Percentiles rank a stretch among this genome's conserved stretches.
phyloP scores from a whole-genome alignment of 192 early-diverging fungal species.

The Anaeromyces robustus region DNA sequence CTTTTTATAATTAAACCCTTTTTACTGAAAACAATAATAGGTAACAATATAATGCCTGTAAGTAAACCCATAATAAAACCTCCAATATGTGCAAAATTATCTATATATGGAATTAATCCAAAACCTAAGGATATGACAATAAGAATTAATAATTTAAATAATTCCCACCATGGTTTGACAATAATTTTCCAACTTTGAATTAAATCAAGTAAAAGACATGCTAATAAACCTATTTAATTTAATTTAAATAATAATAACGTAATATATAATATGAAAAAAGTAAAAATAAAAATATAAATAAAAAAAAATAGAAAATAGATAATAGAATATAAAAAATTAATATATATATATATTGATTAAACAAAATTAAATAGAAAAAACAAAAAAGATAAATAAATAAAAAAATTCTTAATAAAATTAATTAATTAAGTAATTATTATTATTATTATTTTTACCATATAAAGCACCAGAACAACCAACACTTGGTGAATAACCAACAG shows the following conservation, averaged over 20 bases:
- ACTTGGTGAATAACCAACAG: conserved; percentile 24
- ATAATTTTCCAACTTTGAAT: background rate
- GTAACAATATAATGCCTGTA: background rate
- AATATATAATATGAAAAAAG: too few species aligned
- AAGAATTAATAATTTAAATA: background rate
- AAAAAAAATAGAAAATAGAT: too few species aligned
- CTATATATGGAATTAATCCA: background rate
- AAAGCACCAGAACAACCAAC: conserved; percentile 37
- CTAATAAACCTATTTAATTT: background rate
- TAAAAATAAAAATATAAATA: too few species aligned
- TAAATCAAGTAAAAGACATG: background rate
- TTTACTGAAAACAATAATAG: background rate
- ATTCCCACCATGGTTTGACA: background rate
- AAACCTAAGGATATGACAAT: background rate
- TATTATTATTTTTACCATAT: conserved; percentile 19
- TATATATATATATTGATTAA: too few species aligned
- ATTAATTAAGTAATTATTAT: background rate
- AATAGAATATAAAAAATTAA: too few species aligned
- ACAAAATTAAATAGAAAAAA: too few species aligned
- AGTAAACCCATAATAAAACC: background rate
- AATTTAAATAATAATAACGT: too few species aligned
- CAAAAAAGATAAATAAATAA: too few species aligned
- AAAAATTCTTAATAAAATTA: too few species aligned
- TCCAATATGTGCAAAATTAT: background rate
- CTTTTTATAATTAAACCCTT: background rate